Percentiles rank a stretch among this genome's conserved stretches.
Conservation (phyloP, 768 basidiomycete genomes). For the Polyporus arcularius region DNA sequence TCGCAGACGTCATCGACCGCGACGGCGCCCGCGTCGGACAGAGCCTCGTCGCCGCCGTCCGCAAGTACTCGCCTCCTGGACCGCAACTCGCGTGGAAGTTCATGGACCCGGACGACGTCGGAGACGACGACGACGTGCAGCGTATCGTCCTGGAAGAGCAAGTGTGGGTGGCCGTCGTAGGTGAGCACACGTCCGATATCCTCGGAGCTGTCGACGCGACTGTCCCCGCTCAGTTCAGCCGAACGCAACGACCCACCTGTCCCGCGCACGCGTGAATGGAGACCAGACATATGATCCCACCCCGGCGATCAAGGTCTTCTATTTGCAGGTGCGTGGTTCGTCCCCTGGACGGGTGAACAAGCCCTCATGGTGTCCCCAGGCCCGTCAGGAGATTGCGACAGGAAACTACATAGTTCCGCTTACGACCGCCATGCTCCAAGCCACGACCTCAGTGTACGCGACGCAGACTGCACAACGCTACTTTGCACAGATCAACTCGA, state of each 20-base stretch:
- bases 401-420: conserved; percentile 42
- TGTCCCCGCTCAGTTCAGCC: conserved; percentile 30
- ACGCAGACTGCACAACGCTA: conserved; percentile 26
- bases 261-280: conserved; percentile 38
- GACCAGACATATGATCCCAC: conserved; percentile 38
- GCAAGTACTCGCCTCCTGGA: conserved; percentile 24
- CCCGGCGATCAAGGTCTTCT: conserved; percentile 40
- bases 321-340: conserved; percentile 35
- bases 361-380: conserved; percentile 10
- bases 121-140: conserved; percentile 32
- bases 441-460: conserved; percentile 24
- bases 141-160: conserved; percentile 38
- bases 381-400: conserved; percentile 43
- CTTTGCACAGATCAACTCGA: conserved; percentile 28
- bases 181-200: conserved; percentile 23
- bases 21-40: conserved; percentile 38
- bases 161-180: conserved; percentile 44
- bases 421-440: conserved; percentile 28
- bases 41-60: conserved; percentile 31
- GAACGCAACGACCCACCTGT: conserved; percentile 36
- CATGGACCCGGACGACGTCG: conserved; percentile 22
- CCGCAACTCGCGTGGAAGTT: conserved; percentile 26
- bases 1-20: conserved; percentile 30
- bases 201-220: too few relatives aligned
- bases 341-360: neutral